phyloP scores from a whole-genome alignment of 2,329 filamentous ascomycete species.

The Phialophora chinensis region DNA sequence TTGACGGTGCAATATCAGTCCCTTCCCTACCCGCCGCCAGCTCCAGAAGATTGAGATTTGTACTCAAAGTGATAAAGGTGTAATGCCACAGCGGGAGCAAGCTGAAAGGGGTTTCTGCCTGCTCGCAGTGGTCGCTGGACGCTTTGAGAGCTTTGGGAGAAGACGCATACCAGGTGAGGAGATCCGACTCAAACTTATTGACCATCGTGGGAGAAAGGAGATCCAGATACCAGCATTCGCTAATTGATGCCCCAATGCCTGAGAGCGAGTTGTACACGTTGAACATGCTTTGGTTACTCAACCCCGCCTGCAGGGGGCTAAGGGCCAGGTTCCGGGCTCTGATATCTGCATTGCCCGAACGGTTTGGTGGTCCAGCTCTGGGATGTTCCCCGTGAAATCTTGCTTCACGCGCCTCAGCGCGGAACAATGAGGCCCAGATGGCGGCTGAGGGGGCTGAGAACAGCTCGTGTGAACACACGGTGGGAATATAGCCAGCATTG shows the following conservation, averaged over 20 bases:
- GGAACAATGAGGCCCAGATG: constrained; percentile 21
- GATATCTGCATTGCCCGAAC: neutral
- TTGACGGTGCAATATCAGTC: constrained; percentile 2
- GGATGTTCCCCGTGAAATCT: neutral
- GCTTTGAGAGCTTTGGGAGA: constrained; percentile 7
- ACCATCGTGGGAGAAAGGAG: constrained; percentile 14
- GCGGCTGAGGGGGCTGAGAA: constrained; percentile 27
- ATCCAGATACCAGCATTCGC: constrained; percentile 25
- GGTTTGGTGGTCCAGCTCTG: neutral
- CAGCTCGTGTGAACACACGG: constrained; percentile 20
- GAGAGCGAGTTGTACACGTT: constrained; percentile 26
- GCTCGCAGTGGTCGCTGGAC: neutral
- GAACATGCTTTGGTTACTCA: constrained; percentile 17
- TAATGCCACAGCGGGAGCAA: constrained; percentile 28
- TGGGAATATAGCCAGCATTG: constrained; percentile 19
- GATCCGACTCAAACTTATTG: constrained; percentile 26
- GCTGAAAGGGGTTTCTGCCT: constrained; percentile 22
- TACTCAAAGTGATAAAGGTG: constrained; percentile 23
- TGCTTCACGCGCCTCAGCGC: constrained; percentile 8
- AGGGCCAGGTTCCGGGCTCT: neutral
- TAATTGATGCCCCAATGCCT: constrained; percentile 26
- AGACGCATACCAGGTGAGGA: constrained; percentile 23
- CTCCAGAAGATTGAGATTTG: constrained; percentile 24
- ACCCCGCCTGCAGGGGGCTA: neutral
- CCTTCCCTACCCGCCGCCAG: constrained; percentile 25